These are phyloP conservation scores for Stachybotrys echinatus DNA, from an alignment of 2,329 filamentous ascomycete species.

Conservation along the genomic window DNA sequence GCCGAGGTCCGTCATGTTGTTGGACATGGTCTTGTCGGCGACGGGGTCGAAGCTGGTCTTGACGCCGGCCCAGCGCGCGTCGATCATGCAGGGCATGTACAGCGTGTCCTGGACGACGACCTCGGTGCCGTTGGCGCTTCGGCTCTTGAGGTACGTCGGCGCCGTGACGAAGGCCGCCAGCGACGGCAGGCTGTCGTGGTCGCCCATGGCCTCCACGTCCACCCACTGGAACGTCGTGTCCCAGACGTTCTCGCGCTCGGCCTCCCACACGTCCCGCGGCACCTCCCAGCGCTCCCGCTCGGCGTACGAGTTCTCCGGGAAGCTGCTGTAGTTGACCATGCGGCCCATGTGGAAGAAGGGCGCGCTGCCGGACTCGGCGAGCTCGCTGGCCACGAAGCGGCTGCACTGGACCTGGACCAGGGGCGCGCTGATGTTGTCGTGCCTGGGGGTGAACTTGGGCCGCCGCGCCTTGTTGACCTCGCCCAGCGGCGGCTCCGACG, in stretches of 20 bases:
- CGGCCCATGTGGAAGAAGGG: slow-evolving; percentile 1
- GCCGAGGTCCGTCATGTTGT: neutral
- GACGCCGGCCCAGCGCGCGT: neutral
- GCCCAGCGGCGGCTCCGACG: neutral
- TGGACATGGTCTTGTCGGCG: neutral
- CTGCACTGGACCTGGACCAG: slow-evolving; percentile 1
- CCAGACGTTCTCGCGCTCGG: neutral
- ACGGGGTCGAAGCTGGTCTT: neutral
- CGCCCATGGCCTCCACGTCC: neutral
- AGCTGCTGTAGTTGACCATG: slow-evolving; percentile 1
- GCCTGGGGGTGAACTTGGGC: neutral
- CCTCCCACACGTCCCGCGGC: neutral
- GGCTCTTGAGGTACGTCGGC: neutral
- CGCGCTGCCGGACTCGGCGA: neutral
- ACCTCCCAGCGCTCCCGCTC: neutral
- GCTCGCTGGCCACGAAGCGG: neutral
- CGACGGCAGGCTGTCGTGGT: neutral
- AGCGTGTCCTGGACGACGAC: neutral
- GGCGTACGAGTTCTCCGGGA: neutral
- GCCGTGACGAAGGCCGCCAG: neutral
- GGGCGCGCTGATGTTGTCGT: neutral
- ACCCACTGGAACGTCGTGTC: neutral
- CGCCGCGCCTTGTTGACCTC: neutral
- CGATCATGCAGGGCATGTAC: neutral
- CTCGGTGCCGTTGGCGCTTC: neutral